Conservation (phyloP, 2,329 filamentous ascomycete species). For the Aureobasidium leucospermi region DNA sequence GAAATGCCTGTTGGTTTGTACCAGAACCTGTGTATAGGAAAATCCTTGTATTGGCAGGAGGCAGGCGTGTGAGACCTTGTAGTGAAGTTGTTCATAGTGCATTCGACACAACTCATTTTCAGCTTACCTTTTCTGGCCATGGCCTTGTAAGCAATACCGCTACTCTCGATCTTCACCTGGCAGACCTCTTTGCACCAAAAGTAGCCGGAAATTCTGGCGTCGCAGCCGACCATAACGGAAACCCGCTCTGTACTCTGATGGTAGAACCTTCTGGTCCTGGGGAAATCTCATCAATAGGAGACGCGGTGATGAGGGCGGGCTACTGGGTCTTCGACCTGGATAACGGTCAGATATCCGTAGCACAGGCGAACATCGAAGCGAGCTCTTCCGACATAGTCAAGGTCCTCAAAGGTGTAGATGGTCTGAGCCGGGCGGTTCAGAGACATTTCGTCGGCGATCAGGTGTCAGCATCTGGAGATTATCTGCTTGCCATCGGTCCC, state of each 20-base stretch:
- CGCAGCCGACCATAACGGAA: too few relatives aligned
- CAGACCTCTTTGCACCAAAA: not conserved
- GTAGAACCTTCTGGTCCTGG: not conserved
- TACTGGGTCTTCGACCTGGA: constrained; percentile 31
- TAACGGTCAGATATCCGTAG: constrained; percentile 27
- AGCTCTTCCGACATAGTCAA: not conserved
- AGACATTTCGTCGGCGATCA: too few relatives aligned
- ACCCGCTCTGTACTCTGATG: not conserved
- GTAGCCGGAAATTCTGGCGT: not conserved
- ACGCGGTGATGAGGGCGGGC: constrained; percentile 27
- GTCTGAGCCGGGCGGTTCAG: not conserved
- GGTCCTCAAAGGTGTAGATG: not conserved
- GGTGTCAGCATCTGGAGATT: too few relatives aligned
- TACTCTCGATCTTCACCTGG: not conserved
- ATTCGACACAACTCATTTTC: not conserved
- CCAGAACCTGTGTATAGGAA: too few relatives aligned
- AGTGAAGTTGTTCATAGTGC: not conserved
- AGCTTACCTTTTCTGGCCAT: not conserved
- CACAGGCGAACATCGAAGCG: constrained; percentile 20
- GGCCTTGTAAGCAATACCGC: not conserved
- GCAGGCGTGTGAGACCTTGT: not conserved
- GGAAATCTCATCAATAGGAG: constrained; percentile 15
- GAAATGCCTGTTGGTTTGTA: too few relatives aligned
- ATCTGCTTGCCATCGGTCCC: too few relatives aligned
- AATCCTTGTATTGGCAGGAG: too few relatives aligned